These are phyloP conservation scores for Aspergillus latus DNA, from an alignment of 2,329 filamentous ascomycete genomes.

Conservation along the genomic window DNA sequence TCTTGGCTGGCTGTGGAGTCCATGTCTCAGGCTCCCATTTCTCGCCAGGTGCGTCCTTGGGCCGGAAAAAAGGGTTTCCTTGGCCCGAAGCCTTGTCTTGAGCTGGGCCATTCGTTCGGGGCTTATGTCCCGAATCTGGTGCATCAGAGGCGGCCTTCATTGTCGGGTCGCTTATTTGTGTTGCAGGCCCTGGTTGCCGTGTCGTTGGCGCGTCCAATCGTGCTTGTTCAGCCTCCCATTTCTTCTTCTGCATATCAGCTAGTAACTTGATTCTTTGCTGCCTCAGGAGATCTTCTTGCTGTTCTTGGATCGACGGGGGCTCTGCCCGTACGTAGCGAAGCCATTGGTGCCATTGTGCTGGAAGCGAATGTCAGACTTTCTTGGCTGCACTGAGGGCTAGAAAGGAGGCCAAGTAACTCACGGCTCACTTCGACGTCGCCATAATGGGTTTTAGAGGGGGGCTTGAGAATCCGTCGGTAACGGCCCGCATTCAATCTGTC, in stretches of 20 bases:
- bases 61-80: slow-evolving; percentile 59
- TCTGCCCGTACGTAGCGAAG: slow-evolving; percentile 60
- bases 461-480: slow-evolving; percentile 60
- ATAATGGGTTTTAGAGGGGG: slow-evolving; percentile 53
- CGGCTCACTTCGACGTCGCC: slow-evolving; percentile 62
- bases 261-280: slow-evolving; percentile 60
- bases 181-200: slow-evolving; percentile 49
- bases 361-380: slow-evolving; percentile 17
- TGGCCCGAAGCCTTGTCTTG: slow-evolving; percentile 9
- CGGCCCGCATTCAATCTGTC: slow-evolving; percentile 56
- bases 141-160: slow-evolving; percentile 31
- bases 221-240: slow-evolving; percentile 61
- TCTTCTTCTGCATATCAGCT: slow-evolving; percentile 59
- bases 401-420: slow-evolving; percentile 31
- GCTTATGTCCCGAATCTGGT: not conserved
- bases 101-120: not conserved
- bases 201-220: slow-evolving; percentile 57
- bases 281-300: slow-evolving; percentile 56
- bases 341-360: slow-evolving; percentile 69
- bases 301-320: slow-evolving; percentile 59
- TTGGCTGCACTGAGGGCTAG: not conserved
- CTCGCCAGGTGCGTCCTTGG: slow-evolving; percentile 58
- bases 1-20: slow-evolving; percentile 51
- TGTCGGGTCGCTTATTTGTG: slow-evolving; percentile 45
- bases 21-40: slow-evolving; percentile 68